Evolutionary conservation across 805 yeast species (phyloP).

Genomic region (Lipomyces japonicus): DNA sequence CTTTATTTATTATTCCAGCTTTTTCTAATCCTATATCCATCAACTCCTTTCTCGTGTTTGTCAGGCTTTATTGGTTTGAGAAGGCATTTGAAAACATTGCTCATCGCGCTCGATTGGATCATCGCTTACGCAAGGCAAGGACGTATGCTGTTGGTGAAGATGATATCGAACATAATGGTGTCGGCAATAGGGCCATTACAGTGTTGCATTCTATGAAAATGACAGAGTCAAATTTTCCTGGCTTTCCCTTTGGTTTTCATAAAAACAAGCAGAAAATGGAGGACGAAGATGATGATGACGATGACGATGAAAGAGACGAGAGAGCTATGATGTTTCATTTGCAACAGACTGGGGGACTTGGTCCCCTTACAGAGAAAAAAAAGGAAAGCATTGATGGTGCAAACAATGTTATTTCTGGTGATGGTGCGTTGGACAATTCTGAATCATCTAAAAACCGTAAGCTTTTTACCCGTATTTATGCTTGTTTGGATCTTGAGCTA

Average conservation of each 20-base stretch:
- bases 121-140: conserved; percentile 75
- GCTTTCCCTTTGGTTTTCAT: neutral
- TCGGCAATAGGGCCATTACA: conserved; percentile 16
- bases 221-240: conserved; percentile 21
- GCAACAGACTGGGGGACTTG: neutral
- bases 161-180: conserved; percentile 11
- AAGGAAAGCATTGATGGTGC: conserved; percentile 27
- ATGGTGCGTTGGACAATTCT: neutral
- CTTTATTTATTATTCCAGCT: conserved; percentile 57
- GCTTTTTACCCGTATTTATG: too few species aligned
- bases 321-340: conserved; percentile 1
- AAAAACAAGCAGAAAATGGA: neutral
- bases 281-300: conserved; percentile 7
- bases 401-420: neutral
- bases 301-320: conserved; percentile 3
- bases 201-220: conserved; percentile 13
- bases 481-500: too few species aligned
- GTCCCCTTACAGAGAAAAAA: neutral
- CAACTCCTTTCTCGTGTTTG: conserved; percentile 69
- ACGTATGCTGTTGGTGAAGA: conserved; percentile 46
- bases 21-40: conserved; percentile 85
- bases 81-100: conserved; percentile 79
- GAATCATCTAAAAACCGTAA: too few species aligned
- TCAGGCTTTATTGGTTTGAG: conserved; percentile 86
- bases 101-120: conserved; percentile 69